phyloP scores from a whole-genome alignment of 2,329 filamentous ascomycete genomes.

The Talaromyces sp. region DNA sequence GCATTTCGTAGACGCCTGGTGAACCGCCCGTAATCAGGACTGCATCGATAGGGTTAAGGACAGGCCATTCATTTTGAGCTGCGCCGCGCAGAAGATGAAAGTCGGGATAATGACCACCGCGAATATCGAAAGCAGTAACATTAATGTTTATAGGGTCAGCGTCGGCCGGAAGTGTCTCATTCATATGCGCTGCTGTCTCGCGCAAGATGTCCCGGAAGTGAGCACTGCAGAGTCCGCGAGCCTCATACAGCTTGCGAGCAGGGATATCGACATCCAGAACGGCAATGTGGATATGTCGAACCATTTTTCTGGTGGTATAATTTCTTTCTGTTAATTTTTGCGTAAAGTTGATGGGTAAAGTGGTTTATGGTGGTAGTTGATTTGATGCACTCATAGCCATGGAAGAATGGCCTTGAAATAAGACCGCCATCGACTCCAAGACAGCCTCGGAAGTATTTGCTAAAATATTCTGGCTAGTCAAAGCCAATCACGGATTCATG shows the following conservation, averaged over 20 bases:
- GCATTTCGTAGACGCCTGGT: constrained; percentile 31
- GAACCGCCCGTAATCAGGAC: constrained; percentile 38
- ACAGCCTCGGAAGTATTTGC: constrained; percentile 1
- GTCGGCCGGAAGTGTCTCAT: constrained; percentile 17
- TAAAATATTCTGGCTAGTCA: constrained; percentile 12
- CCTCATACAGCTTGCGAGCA: constrained; percentile 27
- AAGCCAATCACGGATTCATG: constrained; percentile 9
- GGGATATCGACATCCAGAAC: constrained; percentile 31
- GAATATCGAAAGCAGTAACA: constrained; percentile 29
- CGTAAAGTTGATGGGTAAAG: not conserved
- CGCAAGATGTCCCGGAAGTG: constrained; percentile 29
- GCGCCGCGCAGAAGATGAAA: constrained; percentile 22
- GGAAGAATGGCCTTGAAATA: not conserved
- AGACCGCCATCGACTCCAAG: constrained; percentile 4
- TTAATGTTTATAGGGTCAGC: constrained; percentile 22
- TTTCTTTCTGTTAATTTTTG: not conserved
- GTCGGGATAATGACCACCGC: constrained; percentile 30
- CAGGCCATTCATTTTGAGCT: constrained; percentile 11
- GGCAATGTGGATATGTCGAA: constrained; percentile 29
- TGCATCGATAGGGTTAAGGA: constrained; percentile 27
- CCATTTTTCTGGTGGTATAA: constrained; percentile 12
- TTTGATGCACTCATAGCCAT: not conserved
- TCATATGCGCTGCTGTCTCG: constrained; percentile 26
- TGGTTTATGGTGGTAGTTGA: not conserved
- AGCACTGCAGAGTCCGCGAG: constrained; percentile 28